These are phyloP conservation scores for Saccharomyces pastorianus DNA, from an alignment of 1,139 yeast species.

Conservation along the genomic window DNA sequence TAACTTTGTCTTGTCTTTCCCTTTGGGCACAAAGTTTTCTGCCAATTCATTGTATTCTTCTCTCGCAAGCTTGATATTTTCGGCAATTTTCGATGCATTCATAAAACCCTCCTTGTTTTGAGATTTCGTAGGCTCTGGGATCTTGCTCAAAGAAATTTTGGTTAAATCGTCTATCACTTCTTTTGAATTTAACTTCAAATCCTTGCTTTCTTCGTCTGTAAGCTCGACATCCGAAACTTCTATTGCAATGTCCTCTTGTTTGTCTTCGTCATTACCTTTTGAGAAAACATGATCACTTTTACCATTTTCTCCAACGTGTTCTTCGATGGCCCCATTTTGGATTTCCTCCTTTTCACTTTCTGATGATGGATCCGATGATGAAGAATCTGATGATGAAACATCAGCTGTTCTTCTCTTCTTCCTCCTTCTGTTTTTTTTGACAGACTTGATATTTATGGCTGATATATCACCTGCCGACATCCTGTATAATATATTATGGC, in stretches of 20 bases:
- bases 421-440: constrained; percentile 39
- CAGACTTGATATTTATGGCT: constrained; percentile 18
- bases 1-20: constrained; percentile 35
- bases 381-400: constrained; percentile 39
- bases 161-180: constrained; percentile 19
- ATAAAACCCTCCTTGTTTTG: not conserved
- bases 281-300: not conserved
- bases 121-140: not conserved
- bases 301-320: not conserved
- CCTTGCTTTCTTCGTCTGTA: constrained; percentile 31
- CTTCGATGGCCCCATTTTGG: not conserved
- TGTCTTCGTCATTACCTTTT: not conserved
- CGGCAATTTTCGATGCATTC: constrained; percentile 10
- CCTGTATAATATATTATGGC: not conserved
- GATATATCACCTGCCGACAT: constrained; percentile 20
- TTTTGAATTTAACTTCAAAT: constrained; percentile 4
- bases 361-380: constrained; percentile 23
- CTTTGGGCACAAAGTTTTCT: constrained; percentile 8
- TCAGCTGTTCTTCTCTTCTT: constrained; percentile 79
- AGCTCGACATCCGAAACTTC: constrained; percentile 31
- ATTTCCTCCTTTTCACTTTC: constrained; percentile 8
- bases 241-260: constrained; percentile 7
- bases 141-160: constrained; percentile 20
- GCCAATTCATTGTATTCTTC: constrained; percentile 8
- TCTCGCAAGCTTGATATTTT: constrained; percentile 16